Conservation (phyloP, 805 yeast genomes). For the Torulaspora delbrueckii region DNA sequence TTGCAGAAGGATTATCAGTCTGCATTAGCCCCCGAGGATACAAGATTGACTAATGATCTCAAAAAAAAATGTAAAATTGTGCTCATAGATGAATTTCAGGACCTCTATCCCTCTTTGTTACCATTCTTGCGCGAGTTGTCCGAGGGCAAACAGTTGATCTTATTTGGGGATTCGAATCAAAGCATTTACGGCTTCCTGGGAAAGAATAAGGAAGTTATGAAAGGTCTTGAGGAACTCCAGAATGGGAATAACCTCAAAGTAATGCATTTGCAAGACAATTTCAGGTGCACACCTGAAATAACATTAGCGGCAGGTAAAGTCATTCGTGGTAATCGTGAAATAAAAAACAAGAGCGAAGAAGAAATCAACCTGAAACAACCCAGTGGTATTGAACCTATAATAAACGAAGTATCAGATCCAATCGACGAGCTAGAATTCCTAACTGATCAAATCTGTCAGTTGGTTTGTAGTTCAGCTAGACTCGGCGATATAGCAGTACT, state of each 20-base stretch:
- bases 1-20: slow-evolving; percentile 5
- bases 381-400: slow-evolving; percentile 17
- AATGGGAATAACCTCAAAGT: slow-evolving; percentile 21
- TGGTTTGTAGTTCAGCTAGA: slow-evolving; percentile 24
- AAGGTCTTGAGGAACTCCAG: slow-evolving; percentile 18
- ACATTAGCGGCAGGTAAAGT: slow-evolving; percentile 39
- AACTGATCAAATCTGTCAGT: slow-evolving; percentile 20
- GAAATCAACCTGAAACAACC: slow-evolving; percentile 18
- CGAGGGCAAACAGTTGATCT: slow-evolving; percentile 46
- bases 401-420: slow-evolving; percentile 11
- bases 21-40: neutral
- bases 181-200: slow-evolving; percentile 66
- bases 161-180: slow-evolving; percentile 72
- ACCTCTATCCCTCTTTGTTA: slow-evolving; percentile 50
- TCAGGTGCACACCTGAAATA: slow-evolving; percentile 59
- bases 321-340: neutral
- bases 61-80: slow-evolving; percentile 37
- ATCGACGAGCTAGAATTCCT: slow-evolving; percentile 24
- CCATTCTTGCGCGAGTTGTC: slow-evolving; percentile 41
- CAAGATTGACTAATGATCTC: slow-evolving; percentile 14
- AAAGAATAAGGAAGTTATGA: slow-evolving; percentile 38
- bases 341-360: neutral
- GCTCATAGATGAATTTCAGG: slow-evolving; percentile 72
- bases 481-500: slow-evolving; percentile 48
- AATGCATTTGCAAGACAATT: slow-evolving; percentile 46